These are phyloP conservation scores for Boletus pseudo-olivaceus DNA, from an alignment of 768 basidiomycete species.

Conservation along the genomic window DNA sequence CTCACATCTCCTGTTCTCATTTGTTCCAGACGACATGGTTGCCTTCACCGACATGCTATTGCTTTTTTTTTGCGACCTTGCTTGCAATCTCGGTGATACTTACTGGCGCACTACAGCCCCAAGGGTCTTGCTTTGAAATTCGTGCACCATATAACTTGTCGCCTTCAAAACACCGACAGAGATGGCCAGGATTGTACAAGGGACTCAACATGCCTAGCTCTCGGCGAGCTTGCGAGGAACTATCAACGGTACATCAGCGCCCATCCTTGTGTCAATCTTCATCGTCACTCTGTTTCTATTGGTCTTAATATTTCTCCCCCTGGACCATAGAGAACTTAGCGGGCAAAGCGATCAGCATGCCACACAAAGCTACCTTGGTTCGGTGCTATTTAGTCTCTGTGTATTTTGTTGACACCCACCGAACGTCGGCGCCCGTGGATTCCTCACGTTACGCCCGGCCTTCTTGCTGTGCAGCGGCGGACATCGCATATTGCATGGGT, in stretches of 20 bases:
- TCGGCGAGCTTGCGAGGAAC: constrained; percentile 30
- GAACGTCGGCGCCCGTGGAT: constrained; percentile 77
- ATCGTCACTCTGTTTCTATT: constrained; percentile 56
- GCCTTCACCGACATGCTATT: constrained; percentile 37
- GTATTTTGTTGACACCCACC: constrained; percentile 69
- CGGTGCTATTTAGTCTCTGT: constrained; percentile 30
- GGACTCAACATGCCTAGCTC: constrained; percentile 33
- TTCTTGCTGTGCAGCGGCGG: constrained; percentile 37
- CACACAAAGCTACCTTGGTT: constrained; percentile 36
- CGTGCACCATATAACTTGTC: not conserved
- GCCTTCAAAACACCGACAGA: constrained; percentile 41
- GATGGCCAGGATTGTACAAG: constrained; percentile 75
- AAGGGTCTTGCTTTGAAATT: not conserved
- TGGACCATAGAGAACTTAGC: too few relatives aligned
- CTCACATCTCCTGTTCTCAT: not conserved
- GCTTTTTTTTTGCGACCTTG: constrained; percentile 28
- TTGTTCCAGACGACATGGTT: constrained; percentile 26
- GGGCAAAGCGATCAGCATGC: too few relatives aligned
- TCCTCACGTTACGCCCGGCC: constrained; percentile 72
- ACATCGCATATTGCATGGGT: constrained; percentile 42
- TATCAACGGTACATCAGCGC: constrained; percentile 43
- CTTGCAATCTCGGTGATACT: constrained; percentile 59
- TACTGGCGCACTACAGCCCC: constrained; percentile 42
- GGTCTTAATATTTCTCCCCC: too few relatives aligned
- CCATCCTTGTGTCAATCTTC: constrained; percentile 44